phyloP scores from a whole-genome alignment of 441 rosid species.

The Gossypium trilobum region DNA sequence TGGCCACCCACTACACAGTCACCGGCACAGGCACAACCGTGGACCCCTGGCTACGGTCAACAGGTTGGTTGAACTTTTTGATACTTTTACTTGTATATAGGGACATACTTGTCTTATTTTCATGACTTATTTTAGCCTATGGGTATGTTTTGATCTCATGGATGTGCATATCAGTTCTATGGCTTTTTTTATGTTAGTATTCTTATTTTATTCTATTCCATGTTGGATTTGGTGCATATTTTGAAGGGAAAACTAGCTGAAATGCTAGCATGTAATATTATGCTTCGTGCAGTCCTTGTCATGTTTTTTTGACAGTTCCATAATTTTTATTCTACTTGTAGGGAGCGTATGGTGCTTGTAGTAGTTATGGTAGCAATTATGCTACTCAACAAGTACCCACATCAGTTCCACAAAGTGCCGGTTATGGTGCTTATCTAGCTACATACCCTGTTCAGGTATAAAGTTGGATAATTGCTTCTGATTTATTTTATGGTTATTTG shows the following conservation, averaged over 20 bases:
- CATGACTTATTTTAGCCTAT: neutral
- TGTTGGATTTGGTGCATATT: no score
- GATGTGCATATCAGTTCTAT: no score
- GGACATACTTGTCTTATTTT: neutral
- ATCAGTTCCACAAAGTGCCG: conserved; percentile 52
- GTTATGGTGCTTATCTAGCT: conserved; percentile 72
- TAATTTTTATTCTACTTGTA: conserved; percentile 11
- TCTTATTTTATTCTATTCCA: neutral
- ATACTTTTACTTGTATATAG: neutral
- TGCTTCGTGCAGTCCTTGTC: no score
- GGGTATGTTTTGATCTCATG: neutral
- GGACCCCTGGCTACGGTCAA: conserved; percentile 72
- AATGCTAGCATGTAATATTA: no score
- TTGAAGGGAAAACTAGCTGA: no score
- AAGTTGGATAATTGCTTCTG: neutral
- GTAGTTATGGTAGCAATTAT: conserved; percentile 58
- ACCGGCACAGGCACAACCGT: conserved; percentile 44
- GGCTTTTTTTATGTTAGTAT: no score
- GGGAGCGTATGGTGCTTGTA: conserved; percentile 72
- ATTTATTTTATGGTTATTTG: neutral
- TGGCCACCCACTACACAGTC: conserved; percentile 69
- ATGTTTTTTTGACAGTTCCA: no score
- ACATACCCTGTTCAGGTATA: conserved; percentile 75
- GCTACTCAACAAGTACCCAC: conserved; percentile 54
- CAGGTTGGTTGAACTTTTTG: conserved; percentile 32